Evolutionary conservation across 306 rosid species (phyloP).

Genomic region (Cicer pinnatifidum): DNA sequence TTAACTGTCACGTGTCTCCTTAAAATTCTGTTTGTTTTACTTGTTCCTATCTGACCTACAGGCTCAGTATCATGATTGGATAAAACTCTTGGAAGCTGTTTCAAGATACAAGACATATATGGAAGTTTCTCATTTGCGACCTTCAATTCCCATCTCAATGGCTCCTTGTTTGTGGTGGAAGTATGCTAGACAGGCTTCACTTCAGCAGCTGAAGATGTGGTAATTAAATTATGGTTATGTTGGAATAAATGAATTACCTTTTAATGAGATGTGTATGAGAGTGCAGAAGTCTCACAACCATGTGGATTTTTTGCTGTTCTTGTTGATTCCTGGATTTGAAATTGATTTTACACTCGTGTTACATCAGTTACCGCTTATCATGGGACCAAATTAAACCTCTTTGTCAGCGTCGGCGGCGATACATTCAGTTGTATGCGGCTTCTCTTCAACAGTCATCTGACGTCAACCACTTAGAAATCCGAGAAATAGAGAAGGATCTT

Average conservation of each 20-base stretch:
- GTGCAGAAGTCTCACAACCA: slow-evolving; percentile 10
- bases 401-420: slow-evolving; percentile 91
- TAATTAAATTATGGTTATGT: slow-evolving; percentile 49
- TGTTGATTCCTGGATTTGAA: slow-evolving; percentile 31
- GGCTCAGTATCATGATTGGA: slow-evolving; percentile 95
- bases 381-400: slow-evolving; percentile 89
- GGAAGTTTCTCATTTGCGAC: slow-evolving; percentile 88
- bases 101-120: slow-evolving; percentile 81
- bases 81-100: slow-evolving; percentile 84
- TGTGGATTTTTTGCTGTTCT: slow-evolving; percentile 24
- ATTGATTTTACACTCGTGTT: slow-evolving; percentile 46
- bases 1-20: neutral
- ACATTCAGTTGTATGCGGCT: slow-evolving; percentile 80
- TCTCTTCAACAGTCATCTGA: slow-evolving; percentile 66
- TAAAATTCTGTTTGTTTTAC: slow-evolving; percentile 18
- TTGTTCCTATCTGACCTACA: slow-evolving; percentile 41
- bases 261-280: slow-evolving; percentile 6
- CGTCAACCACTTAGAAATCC: slow-evolving; percentile 56
- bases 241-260: slow-evolving; percentile 28
- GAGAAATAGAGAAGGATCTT: slow-evolving; percentile 93
- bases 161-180: slow-evolving; percentile 83
- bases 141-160: slow-evolving; percentile 67
- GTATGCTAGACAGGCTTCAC: slow-evolving; percentile 79
- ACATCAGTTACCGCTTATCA: slow-evolving; percentile 83
- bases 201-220: slow-evolving; percentile 94